A percentile compares a stretch with the other conserved stretches of the same genome.
Evolutionary conservation across 2,329 filamentous ascomycete genomes (phyloP).

Genomic region (Aspergillus novofumigatus): DNA sequence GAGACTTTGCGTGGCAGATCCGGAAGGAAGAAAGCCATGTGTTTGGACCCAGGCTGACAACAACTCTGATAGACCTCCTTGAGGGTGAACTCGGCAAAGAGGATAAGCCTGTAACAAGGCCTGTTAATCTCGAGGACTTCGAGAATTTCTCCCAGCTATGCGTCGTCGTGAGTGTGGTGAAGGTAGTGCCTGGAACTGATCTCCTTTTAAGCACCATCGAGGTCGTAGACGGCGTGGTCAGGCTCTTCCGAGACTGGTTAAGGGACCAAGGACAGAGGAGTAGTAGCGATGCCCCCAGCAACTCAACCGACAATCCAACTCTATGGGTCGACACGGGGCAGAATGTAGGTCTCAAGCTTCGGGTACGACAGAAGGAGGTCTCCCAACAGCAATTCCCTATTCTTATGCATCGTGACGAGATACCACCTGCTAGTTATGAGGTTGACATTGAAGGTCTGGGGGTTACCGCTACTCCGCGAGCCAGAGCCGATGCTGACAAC

Average conservation of each 20-base stretch:
- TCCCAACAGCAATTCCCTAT: slow-evolving; percentile 47
- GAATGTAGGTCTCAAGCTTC: slow-evolving; percentile 65
- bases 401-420: slow-evolving; percentile 56
- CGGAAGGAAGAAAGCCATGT: neutral
- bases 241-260: slow-evolving; percentile 72
- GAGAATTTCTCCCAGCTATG: slow-evolving; percentile 74
- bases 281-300: neutral
- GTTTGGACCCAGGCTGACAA: neutral
- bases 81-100: neutral
- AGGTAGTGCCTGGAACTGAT: slow-evolving; percentile 57
- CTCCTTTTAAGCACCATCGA: slow-evolving; percentile 62
- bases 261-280: slow-evolving; percentile 35
- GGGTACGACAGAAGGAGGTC: slow-evolving; percentile 52
- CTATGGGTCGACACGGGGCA: slow-evolving; percentile 65
- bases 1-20: slow-evolving; percentile 1
- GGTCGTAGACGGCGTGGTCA: slow-evolving; percentile 63
- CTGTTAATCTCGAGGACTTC: slow-evolving; percentile 61
- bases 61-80: slow-evolving; percentile 4
- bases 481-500: neutral
- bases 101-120: slow-evolving; percentile 49
- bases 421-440: slow-evolving; percentile 64
- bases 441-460: slow-evolving; percentile 67
- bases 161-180: slow-evolving; percentile 64
- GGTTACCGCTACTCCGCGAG: neutral
- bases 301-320: slow-evolving; percentile 39